phyloP scores from a whole-genome alignment of 345 rosid species.

The Clausena lansium region DNA sequence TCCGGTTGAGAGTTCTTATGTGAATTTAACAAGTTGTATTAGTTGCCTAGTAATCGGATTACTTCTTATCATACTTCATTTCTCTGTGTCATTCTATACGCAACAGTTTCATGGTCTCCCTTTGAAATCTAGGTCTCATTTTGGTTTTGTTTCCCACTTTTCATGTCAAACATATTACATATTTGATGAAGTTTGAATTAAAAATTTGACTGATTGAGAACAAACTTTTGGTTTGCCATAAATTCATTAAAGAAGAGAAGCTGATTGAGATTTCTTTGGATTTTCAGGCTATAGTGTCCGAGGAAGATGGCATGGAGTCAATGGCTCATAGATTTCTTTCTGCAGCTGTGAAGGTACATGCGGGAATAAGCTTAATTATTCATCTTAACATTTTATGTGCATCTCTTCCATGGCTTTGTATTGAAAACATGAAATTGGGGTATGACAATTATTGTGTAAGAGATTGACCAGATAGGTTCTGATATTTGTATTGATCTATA shows the following conservation, averaged over 20 bases:
- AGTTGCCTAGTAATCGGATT: not conserved
- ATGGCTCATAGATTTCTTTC: slow-evolving; percentile 91
- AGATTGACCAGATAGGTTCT: not conserved
- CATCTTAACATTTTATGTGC: not conserved
- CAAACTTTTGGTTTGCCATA: not conserved
- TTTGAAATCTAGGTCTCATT: not conserved
- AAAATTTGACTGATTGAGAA: not conserved
- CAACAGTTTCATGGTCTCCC: not conserved
- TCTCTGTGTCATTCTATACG: not conserved
- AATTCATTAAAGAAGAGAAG: not conserved
- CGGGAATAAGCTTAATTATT: not conserved
- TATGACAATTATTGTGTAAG: not conserved
- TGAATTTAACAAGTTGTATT: not conserved
- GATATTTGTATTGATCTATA: slow-evolving; percentile 9
- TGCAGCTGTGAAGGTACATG: slow-evolving; percentile 81
- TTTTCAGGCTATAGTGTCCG: slow-evolving; percentile 76
- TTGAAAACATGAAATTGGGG: not conserved
- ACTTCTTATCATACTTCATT: not conserved
- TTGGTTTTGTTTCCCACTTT: not conserved
- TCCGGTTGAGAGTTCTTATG: not conserved
- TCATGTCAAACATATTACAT: not conserved
- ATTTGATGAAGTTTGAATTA: not conserved
- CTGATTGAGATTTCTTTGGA: not conserved
- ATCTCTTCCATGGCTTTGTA: not conserved
- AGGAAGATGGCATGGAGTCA: slow-evolving; percentile 98